These are phyloP conservation scores for Aureobasidium lini DNA, from an alignment of 2,329 filamentous ascomycete genomes.

Conservation along the genomic window DNA sequence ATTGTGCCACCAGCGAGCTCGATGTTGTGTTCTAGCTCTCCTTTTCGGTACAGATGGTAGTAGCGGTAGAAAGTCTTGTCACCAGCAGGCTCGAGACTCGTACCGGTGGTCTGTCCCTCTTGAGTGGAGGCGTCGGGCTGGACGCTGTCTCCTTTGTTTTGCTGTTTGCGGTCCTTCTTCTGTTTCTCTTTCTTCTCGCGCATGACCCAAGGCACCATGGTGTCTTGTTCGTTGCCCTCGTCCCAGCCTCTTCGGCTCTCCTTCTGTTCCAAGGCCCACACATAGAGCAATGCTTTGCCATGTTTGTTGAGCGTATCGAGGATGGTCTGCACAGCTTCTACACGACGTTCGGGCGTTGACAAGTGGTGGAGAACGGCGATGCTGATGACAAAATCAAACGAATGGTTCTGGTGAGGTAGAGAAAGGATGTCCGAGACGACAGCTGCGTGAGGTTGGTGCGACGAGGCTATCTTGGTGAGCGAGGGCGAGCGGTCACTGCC, in stretches of 20 bases:
- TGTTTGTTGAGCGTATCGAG: conserved; percentile 54
- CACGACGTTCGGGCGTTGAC: conserved; percentile 65
- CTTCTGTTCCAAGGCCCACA: conserved; percentile 93
- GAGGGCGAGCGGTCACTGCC: conserved; percentile 72
- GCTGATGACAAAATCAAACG: conserved; percentile 84
- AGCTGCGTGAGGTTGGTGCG: conserved; percentile 56
- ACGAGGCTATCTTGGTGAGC: conserved; percentile 50
- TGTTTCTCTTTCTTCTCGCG: conserved; percentile 29
- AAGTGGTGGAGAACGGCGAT: conserved; percentile 94
- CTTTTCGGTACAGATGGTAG: conserved; percentile 84
- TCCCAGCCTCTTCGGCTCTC: conserved; percentile 83
- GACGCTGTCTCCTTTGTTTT: conserved; percentile 24
- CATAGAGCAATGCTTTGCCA: conserved; percentile 74
- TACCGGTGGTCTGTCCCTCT: conserved; percentile 22
- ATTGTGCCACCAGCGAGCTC: conserved; percentile 65
- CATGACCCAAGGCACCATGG: conserved; percentile 93
- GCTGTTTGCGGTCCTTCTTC: conserved; percentile 21
- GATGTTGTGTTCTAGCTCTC: conserved; percentile 79
- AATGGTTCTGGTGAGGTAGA: conserved; percentile 62
- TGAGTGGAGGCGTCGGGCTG: conserved; percentile 23
- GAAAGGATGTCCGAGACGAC: conserved; percentile 74
- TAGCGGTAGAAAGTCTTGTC: conserved; percentile 73
- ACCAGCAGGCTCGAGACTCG: conserved; percentile 15
- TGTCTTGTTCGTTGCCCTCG: conserved; percentile 74
- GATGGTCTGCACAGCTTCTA: conserved; percentile 64